These are phyloP conservation scores for Clavispora phyllophila DNA, from an alignment of 805 yeast species.

Conservation along the genomic window DNA sequence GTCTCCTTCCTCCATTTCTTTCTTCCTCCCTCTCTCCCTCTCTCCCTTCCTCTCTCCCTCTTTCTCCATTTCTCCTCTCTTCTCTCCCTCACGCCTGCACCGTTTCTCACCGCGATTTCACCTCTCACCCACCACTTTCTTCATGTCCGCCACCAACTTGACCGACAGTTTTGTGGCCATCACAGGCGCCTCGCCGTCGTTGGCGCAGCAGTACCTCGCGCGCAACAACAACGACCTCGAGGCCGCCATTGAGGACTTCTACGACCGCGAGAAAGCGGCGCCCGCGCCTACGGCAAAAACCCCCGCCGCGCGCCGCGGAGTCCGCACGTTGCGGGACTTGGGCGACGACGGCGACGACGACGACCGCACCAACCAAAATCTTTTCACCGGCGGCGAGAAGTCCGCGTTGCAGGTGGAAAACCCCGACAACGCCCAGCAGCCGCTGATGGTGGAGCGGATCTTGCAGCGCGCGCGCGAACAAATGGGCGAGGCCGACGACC, in stretches of 20 bases:
- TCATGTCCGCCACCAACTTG: constrained; percentile 1
- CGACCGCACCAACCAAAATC: constrained; percentile 48
- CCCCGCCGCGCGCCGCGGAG: constrained; percentile 13
- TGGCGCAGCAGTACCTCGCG: constrained; percentile 37
- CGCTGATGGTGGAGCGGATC: constrained; percentile 60
- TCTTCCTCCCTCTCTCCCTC: no score
- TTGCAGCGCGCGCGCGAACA: constrained; percentile 55
- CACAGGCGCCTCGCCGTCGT: constrained; percentile 28
- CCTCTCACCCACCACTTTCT: background rate
- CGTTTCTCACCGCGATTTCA: background rate
- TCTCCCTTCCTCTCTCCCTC: no score
- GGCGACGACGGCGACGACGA: constrained; percentile 46
- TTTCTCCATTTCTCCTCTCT: no score
- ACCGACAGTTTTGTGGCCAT: constrained; percentile 33
- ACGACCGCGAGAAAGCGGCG: constrained; percentile 10
- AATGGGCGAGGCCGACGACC: constrained; percentile 33
- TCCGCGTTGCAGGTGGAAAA: constrained; percentile 78
- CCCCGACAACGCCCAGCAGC: constrained; percentile 46
- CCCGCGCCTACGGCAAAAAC: background rate
- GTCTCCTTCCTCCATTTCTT: no score
- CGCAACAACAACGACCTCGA: constrained; percentile 34
- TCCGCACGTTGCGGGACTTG: constrained; percentile 37
- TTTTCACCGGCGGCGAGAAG: constrained; percentile 69
- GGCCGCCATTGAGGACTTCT: constrained; percentile 39
- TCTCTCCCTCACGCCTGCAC: background rate